Base-by-base conservation (phyloP, 1,139 yeast genomes). In the Lodderomyces metapsilosis region DNA sequence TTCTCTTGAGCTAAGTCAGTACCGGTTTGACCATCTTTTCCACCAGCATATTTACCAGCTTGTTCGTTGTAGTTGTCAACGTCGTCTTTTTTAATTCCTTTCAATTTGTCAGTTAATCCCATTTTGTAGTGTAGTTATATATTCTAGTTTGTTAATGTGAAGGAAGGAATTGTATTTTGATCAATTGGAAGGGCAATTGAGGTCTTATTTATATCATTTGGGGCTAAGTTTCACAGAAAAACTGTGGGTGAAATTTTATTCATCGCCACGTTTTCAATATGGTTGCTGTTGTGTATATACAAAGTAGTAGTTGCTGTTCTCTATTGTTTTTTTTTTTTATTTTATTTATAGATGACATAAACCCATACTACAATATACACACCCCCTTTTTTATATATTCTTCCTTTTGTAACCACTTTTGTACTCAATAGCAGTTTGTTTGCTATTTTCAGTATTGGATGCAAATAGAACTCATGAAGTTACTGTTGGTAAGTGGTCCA, bases 51-150 rank as follows among this genome's bases (percentile, higher is more conserved):
- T 32, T 43, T 42, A 22, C 48, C 48, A 12, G 48, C 44, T 42
- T 41, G 45, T 25, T 40, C 30, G 23, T 45, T 45, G 34, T 35
- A 39, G 27, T 38, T 43, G 20, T 45, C 48, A 27, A 30, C 34
- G 30, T 45, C 48, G 24, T 40, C 43, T 35, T 45, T 45, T 13
- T 40, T 42, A 31, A 43, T 27, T 20, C 48, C 48, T 39, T 42
- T 45, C 38, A 45, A 45, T 40, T 44, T 44, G 17, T 44, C 48
- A 15, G 48, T 42, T 42, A 44, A 44, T 31, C 48, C 48, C 48
- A 44, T 44, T 41, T 8, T 39, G n/a, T 41, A 21, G 22, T 30
- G n/a, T 23, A 34, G 24, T 18, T 32, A 13, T 32, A 3, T 7
- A 9, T 18, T n/a, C 3, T 18, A 10, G 7, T 18, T 5, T 7